Evolutionary conservation across 2,329 filamentous ascomycete genomes (phyloP).

Genomic region (Paraconiothyrium sp.): DNA sequence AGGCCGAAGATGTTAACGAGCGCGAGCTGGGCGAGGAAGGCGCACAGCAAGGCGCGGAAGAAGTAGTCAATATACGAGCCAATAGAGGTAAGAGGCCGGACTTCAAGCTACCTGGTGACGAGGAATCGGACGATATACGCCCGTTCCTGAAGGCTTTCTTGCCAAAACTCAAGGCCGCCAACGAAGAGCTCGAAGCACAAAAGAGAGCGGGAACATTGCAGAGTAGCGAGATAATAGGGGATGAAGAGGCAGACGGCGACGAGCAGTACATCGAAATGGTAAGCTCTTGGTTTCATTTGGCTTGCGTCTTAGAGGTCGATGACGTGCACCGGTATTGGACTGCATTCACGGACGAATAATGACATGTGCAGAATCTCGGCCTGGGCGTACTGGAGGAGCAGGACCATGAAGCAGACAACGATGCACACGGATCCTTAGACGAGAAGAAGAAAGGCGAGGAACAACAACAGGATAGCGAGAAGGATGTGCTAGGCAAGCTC

Average conservation of each 20-base stretch:
- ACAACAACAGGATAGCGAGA: slow-evolving; percentile 27
- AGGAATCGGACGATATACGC: slow-evolving; percentile 41
- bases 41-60: slow-evolving; percentile 19
- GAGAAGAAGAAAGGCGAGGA: slow-evolving; percentile 34
- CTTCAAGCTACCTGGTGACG: slow-evolving; percentile 39
- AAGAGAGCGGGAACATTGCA: slow-evolving; percentile 50
- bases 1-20: slow-evolving; percentile 22
- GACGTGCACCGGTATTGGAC: background rate
- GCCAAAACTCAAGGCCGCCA: slow-evolving; percentile 54
- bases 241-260: slow-evolving; percentile 35
- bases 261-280: slow-evolving; percentile 55
- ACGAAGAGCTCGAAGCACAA: slow-evolving; percentile 54
- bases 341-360: slow-evolving; percentile 11
- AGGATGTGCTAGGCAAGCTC: slow-evolving; percentile 49
- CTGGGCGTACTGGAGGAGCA: slow-evolving; percentile 57
- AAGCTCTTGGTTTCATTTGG: slow-evolving; percentile 15
- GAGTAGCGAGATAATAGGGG: slow-evolving; percentile 48
- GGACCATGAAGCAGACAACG: slow-evolving; percentile 34
- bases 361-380: slow-evolving; percentile 50
- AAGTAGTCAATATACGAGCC: slow-evolving; percentile 40
- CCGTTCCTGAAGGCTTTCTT: slow-evolving; percentile 53
- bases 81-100: slow-evolving; percentile 43
- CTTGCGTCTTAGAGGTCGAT: slow-evolving; percentile 1
- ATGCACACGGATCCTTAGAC: slow-evolving; percentile 20
- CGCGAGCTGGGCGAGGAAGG: slow-evolving; percentile 17